phyloP scores from a whole-genome alignment of 768 basidiomycete genomes.

The Amanita pseudoporphyria region DNA sequence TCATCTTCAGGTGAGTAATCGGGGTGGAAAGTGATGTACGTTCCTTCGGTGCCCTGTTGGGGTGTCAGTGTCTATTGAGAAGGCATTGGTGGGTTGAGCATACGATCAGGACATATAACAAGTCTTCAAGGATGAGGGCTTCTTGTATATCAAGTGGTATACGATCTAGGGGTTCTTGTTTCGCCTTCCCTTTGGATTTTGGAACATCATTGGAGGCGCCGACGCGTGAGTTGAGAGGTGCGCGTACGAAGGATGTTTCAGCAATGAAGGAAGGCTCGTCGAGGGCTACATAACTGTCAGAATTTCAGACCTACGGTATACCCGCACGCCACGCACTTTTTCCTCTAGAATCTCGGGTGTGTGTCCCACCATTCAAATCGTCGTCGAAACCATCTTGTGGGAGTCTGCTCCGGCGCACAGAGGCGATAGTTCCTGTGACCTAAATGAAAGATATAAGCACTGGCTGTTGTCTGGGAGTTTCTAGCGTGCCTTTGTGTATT shows the following conservation, averaged over 20 bases:
- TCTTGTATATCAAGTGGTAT: conserved; percentile 89
- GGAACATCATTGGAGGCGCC: conserved; percentile 29
- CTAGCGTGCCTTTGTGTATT: conserved; percentile 55
- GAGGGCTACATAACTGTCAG: conserved; percentile 24
- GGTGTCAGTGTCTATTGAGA: conserved; percentile 2
- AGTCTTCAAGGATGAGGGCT: conserved; percentile 84
- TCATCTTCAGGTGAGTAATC: conserved; percentile 81
- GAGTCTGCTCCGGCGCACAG: conserved; percentile 55
- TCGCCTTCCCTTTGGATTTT: conserved; percentile 59
- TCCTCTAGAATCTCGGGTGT: conserved; percentile 30
- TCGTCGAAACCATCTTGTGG: conserved; percentile 44
- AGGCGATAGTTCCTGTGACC: conserved; percentile 80
- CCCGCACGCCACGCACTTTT: conserved; percentile 21
- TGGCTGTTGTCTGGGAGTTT: neutral
- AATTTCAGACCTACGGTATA: neutral
- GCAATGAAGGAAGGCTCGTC: conserved; percentile 78
- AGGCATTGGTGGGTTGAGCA: conserved; percentile 18
- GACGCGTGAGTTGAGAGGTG: conserved; percentile 83
- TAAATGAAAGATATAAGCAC: conserved; percentile 16
- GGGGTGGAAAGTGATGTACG: conserved; percentile 70
- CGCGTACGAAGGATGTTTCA: conserved; percentile 80
- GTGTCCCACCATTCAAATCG: conserved; percentile 29
- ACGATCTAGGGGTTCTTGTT: conserved; percentile 54
- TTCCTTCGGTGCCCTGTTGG: conserved; percentile 84
- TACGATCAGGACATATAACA: conserved; percentile 91